phyloP scores from a whole-genome alignment of 2,329 filamentous ascomycete genomes.

The Apiospora sp. region DNA sequence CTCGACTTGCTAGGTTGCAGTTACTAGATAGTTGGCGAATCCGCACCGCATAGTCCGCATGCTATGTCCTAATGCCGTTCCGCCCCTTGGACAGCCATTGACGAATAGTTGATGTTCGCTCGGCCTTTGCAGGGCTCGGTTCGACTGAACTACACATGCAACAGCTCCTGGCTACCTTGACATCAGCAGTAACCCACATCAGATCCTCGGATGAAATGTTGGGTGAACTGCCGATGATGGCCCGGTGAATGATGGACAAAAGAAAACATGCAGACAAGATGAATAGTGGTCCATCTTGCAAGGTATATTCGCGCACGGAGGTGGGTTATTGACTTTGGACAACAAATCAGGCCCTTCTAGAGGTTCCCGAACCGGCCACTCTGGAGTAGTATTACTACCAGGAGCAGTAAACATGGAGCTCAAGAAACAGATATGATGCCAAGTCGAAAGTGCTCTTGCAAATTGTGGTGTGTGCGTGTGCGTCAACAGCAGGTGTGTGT shows the following conservation, averaged over 20 bases:
- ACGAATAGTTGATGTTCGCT: background rate
- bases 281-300: conserved; percentile 13
- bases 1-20: background rate
- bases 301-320: background rate
- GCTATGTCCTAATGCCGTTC: conserved; percentile 17
- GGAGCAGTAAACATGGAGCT: background rate
- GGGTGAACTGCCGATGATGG: background rate
- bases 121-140: background rate
- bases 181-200: background rate
- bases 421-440: conserved; percentile 8
- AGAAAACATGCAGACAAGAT: background rate
- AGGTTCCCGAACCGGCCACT: background rate
- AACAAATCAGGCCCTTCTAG: background rate
- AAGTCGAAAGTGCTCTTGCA: conserved; percentile 5
- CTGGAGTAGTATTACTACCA: background rate
- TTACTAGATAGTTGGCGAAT: background rate
- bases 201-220: conserved; percentile 1
- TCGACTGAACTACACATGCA: background rate
- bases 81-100: background rate
- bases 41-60: conserved; percentile 7
- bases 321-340: background rate
- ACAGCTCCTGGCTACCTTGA: background rate
- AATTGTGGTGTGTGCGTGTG: background rate
- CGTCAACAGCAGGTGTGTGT: background rate
- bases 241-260: background rate